Conservation (phyloP, 331 rosid species). For the Telfairia occidentalis region DNA sequence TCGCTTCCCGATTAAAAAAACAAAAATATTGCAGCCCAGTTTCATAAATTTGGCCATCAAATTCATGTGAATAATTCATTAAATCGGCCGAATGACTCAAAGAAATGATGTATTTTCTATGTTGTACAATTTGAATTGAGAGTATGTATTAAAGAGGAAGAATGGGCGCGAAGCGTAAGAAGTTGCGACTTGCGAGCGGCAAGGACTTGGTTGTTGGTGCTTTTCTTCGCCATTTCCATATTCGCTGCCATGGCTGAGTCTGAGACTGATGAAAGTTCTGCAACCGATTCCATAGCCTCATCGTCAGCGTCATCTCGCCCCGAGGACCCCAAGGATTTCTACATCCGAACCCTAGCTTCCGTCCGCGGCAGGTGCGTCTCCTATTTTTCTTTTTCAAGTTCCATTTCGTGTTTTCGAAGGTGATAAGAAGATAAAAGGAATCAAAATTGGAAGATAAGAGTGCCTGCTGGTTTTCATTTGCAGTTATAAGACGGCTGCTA, state of each 20-base stretch:
- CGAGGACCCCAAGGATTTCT: slow-evolving; percentile 64
- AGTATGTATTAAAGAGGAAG: neutral
- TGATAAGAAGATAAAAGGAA: neutral
- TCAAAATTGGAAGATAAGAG: neutral
- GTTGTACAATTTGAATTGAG: neutral
- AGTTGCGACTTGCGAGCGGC: neutral
- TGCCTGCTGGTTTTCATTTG: neutral
- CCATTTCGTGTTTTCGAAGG: neutral
- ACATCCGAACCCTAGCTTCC: slow-evolving; percentile 74
- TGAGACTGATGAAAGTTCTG: slow-evolving; percentile 30
- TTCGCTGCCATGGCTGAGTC: slow-evolving; percentile 22
- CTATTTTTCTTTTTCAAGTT: slow-evolving; percentile 5
- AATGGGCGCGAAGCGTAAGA: neutral
- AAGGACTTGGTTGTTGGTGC: neutral
- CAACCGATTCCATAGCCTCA: slow-evolving; percentile 11
- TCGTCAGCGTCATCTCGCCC: slow-evolving; percentile 27
- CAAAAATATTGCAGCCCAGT: too few relatives aligned
- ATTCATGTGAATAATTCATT: neutral
- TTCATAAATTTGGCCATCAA: neutral
- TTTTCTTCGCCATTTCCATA: neutral
- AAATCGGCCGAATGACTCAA: neutral
- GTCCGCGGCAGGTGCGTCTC: slow-evolving; percentile 66
- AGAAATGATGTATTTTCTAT: neutral
- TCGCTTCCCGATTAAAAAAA: too few relatives aligned
- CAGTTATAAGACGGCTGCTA: slow-evolving; percentile 76